Evolutionary conservation across 2,329 filamentous ascomycete genomes (phyloP), one percentile per base, ranked within the genome.

Genomic region (Hymenoscyphus albidus): DNA sequence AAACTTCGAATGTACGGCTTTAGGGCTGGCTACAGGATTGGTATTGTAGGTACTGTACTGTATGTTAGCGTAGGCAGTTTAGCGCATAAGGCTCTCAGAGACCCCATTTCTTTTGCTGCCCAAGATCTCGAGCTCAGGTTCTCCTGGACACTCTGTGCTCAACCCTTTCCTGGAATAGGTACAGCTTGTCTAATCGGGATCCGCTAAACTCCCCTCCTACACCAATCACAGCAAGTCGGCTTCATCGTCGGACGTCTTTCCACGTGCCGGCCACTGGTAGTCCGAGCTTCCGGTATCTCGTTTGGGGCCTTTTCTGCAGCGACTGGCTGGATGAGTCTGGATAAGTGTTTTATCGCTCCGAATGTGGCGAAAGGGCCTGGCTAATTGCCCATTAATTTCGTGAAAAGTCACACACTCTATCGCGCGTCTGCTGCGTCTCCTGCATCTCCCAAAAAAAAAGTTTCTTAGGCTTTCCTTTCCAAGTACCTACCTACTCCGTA

Each of bases 361-460:
- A 48, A 48, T 48, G 42, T 51, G 44, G 44, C 44, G 44, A 51
- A 51, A 51, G 18, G 44, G n/a, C 9, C n/a, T 18, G 44, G 44
- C 18, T 51, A 51, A 22, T 35, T 40, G 56, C 32, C 58, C 31
- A 59, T 59, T 51, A 51, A 51, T 51, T 22, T 51, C 44, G 14
- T 18, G 14, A 27, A 27, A 27, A 27, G 27, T 27, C 27, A 27
- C 27, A 27, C 27, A 27, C 27, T 27, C n/a, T 51, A 16, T 51
- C n/a, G 44, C 44, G 44, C 44, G 44, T 51, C 44, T 51, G 44
- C 44, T 51, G 44, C 44, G 44, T 51, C 44, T 48, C 16, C 16
- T 18, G 13, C 27, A 27, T 27, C 27, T 27, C 27, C 27, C 3
- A 18, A 48, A 48, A 16, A 13, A 6, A 42, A 42, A 42, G 40